phyloP scores from a whole-genome alignment of 225 moss, liverwort and hornwort species.

The Pseudoscleropodium purum region DNA sequence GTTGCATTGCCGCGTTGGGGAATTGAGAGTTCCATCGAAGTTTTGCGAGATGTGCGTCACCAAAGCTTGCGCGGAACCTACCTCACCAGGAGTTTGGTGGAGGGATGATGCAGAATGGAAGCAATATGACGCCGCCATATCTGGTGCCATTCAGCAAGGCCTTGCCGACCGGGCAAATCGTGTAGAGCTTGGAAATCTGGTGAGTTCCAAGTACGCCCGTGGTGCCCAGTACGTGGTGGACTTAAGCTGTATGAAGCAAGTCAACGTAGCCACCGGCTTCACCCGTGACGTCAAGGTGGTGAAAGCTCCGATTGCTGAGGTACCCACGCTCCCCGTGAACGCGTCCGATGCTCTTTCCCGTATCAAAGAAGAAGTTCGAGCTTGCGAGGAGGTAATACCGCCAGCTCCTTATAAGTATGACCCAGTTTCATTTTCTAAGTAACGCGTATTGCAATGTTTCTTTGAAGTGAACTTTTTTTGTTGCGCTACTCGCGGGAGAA shows the following conservation, averaged over 20 bases:
- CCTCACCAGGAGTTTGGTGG: background rate
- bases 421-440: background rate
- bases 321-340: no score
- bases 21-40: background rate
- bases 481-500: background rate
- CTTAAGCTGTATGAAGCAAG: background rate
- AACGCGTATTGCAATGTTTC: background rate
- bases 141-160: background rate
- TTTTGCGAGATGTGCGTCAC: background rate
- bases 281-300: constrained; percentile 5
- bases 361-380: background rate
- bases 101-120: background rate
- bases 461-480: no score
- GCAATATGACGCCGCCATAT: background rate
- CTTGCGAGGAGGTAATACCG: background rate
- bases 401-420: background rate
- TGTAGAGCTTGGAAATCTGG: background rate
- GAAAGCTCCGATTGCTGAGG: background rate
- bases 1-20: background rate
- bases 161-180: background rate
- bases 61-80: background rate
- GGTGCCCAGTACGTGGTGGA: background rate
- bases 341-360: background rate
- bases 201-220: background rate
- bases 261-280: background rate